Conservation (phyloP, 306 rosid genomes). For the Purshia tridentata region DNA sequence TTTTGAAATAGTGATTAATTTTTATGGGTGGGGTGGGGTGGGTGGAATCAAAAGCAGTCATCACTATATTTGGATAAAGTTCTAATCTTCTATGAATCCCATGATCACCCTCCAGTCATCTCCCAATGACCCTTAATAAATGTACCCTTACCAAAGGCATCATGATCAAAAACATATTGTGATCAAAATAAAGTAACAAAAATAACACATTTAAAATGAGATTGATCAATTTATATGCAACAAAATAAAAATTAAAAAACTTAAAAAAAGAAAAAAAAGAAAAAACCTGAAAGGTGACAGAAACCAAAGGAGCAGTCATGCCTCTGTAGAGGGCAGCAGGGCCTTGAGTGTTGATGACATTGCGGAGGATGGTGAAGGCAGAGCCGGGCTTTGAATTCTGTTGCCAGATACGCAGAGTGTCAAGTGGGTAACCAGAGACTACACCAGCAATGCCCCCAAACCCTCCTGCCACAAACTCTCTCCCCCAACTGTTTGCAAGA, state of each 20-base stretch:
- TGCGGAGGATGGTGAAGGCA: constrained; percentile 51
- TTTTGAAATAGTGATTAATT: too few species aligned
- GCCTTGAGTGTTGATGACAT: constrained; percentile 57
- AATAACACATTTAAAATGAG: background rate
- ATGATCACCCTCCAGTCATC: background rate
- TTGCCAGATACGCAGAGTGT: constrained; percentile 65
- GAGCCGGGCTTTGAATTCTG: constrained; percentile 57
- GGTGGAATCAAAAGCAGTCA: background rate
- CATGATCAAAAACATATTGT: background rate
- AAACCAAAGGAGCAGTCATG: constrained; percentile 80
- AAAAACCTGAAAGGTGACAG: constrained; percentile 83
- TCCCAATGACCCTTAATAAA: too few species aligned
- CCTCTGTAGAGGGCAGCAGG: constrained; percentile 73
- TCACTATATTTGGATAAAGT: background rate
- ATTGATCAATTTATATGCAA: background rate
- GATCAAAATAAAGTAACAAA: background rate
- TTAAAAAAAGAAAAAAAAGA: too few species aligned
- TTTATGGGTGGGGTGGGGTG: background rate
- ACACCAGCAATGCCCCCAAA: constrained; percentile 86
- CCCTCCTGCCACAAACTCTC: constrained; percentile 91
- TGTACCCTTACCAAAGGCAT: background rate
- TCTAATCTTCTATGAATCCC: background rate
- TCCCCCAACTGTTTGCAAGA: constrained; percentile 75
- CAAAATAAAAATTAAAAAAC: background rate
- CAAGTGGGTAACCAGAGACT: constrained; percentile 78